Evolutionary conservation across 169 alveolate species (phyloP), one percentile per base, ranked within the genome.

Genomic region (Plasmodium inui): DNA sequence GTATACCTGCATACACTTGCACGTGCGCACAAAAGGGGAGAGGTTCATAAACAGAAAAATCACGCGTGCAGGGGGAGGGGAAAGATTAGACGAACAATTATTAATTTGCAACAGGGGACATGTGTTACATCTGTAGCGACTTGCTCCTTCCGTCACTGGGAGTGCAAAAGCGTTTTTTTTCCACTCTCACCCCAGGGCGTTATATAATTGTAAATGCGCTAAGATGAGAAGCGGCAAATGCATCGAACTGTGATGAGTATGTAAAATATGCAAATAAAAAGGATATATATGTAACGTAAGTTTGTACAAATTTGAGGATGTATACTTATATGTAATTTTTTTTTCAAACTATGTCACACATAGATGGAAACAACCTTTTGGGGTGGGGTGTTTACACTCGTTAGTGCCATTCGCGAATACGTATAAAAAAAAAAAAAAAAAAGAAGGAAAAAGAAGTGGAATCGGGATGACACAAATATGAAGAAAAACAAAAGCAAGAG

Each of bases 351-450:
- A 22, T 28, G 30, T 67, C 7, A 67, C 76, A 67, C 76, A 26
- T 67, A 67, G 22, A 67, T 10, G 37, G 76, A 67, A 22, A 39
- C 4, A 67, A 26, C 37, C 76, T 14, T 50, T 50, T 50, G 1
- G 6, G 22, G 55, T 6, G 32, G 2, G 37, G 76, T 67, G 37
- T 26, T 22, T 28, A 22, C 37, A 67, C 76, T 28, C 0, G 30
- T 67, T 67, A 67, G 76, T 67, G 76, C 76, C 76, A 26, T 67
- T 67, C 76, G 17, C 76, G 17, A 67, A 67, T 67, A 67, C 76
- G 76, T 67, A 67, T 32, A 17, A 22, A 74, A 74, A 32, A 39
- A 39, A 39, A 32, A 74, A 32, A 74, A 26, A 74, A 74, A 74
- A 74, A 74, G 32, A 74, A 34, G 28, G 32, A 74, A 34, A 73